A percentile compares a stretch with the other conserved stretches of the same genome.
These are phyloP conservation scores for Sungouiella thailandica DNA, from an alignment of 805 yeast genomes.

Conservation along the genomic window DNA sequence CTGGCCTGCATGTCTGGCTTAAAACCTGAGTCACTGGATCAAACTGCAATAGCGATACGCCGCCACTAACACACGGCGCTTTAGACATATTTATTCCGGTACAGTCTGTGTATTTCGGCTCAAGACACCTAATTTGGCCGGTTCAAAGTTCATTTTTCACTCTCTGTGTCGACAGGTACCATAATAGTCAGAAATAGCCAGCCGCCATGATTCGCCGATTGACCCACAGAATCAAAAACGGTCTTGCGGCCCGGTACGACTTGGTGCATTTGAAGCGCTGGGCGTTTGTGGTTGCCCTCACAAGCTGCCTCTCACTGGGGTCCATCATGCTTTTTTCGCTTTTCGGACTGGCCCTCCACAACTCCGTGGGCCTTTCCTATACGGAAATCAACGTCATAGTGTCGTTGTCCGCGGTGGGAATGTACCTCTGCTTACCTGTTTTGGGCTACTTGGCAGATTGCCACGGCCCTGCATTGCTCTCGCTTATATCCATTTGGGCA, in stretches of 20 bases:
- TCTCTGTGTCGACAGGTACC: too few species aligned
- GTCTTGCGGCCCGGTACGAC: slow-evolving; percentile 40
- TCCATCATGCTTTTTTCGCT: slow-evolving; percentile 79
- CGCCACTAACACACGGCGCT: too few species aligned
- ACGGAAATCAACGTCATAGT: slow-evolving; percentile 66
- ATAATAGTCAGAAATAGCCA: too few species aligned
- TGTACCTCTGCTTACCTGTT: slow-evolving; percentile 78
- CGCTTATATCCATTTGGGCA: slow-evolving; percentile 53
- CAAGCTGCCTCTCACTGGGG: slow-evolving; percentile 73
- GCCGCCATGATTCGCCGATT: slow-evolving; percentile 20
- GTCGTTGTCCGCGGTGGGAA: slow-evolving; percentile 69
- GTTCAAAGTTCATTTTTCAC: too few species aligned
- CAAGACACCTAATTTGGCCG: too few species aligned
- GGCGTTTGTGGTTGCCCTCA: slow-evolving; percentile 54
- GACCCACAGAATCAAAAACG: slow-evolving; percentile 41
- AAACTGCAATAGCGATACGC: too few species aligned
- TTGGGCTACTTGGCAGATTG: slow-evolving; percentile 79
- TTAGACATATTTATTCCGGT: too few species aligned
- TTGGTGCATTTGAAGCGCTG: slow-evolving; percentile 36
- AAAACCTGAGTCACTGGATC: too few species aligned
- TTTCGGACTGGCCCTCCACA: slow-evolving; percentile 65
- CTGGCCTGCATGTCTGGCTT: too few species aligned
- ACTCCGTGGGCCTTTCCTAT: slow-evolving; percentile 56
- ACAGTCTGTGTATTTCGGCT: too few species aligned
- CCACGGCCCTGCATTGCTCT: slow-evolving; percentile 75